Percentiles rank a stretch among this genome's conserved stretches.
phyloP scores from a whole-genome alignment of 2,329 filamentous ascomycete species.

The Basipetospora chlamydospora region DNA sequence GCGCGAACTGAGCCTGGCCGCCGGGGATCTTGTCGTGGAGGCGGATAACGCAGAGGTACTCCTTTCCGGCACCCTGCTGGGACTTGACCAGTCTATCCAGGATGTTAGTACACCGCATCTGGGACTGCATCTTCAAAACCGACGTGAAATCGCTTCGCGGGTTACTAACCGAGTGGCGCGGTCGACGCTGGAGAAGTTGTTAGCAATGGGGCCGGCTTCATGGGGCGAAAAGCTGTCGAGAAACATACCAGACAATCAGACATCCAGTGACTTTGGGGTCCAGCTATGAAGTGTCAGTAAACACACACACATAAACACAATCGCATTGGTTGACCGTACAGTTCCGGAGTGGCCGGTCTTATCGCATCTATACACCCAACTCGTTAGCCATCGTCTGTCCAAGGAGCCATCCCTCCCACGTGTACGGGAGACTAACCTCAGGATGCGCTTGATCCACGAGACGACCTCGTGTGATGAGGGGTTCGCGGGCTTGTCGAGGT shows the following conservation, averaged over 20 bases:
- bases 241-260: constrained; percentile 59
- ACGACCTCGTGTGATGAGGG: constrained; percentile 97
- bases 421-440: constrained; percentile 45
- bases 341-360: constrained; percentile 98
- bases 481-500: constrained; percentile 77
- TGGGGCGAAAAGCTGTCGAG: background rate
- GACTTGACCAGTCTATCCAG: constrained; percentile 97
- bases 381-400: constrained; percentile 1
- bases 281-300: constrained; percentile 26
- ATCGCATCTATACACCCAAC: constrained; percentile 39
- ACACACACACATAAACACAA: no score
- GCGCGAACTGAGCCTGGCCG: constrained; percentile 81
- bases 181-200: constrained; percentile 7
- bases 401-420: constrained; percentile 2
- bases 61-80: constrained; percentile 96
- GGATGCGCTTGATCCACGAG: constrained; percentile 96
- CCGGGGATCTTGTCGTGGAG: constrained; percentile 92
- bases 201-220: no score
- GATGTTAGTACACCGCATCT: no score
- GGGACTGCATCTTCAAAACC: no score
- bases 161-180: constrained; percentile 7
- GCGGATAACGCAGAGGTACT: constrained; percentile 92
- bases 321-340: background rate
- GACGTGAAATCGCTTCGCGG: no score
- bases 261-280: constrained; percentile 97